Evolutionary conservation across 1,284 basidiomycete species (phyloP).

Genomic region (Malassezia japonica): DNA sequence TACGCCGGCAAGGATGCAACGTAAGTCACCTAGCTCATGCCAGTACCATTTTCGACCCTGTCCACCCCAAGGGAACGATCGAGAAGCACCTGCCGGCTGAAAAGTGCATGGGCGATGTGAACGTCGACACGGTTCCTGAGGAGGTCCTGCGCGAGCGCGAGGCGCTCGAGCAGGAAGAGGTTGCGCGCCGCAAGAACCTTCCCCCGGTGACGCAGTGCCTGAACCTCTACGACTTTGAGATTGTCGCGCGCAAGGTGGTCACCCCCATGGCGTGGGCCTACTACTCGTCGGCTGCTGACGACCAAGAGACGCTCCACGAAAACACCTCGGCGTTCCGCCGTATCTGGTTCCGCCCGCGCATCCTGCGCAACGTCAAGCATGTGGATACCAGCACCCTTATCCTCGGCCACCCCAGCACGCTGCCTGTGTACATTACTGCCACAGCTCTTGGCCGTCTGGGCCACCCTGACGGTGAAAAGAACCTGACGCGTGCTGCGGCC

Average conservation of each 20-base stretch:
- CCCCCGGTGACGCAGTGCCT: conserved; percentile 69
- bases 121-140: conserved; percentile 28
- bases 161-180: conserved; percentile 19
- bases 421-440: conserved; percentile 62
- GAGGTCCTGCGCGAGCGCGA: conserved; percentile 20
- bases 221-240: conserved; percentile 82
- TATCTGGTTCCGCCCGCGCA: conserved; percentile 84
- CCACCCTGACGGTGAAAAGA: conserved; percentile 84
- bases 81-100: conserved; percentile 41
- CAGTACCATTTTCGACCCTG: conserved; percentile 41
- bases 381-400: conserved; percentile 58
- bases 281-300: conserved; percentile 52
- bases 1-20: conserved; percentile 73
- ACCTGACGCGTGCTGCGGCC: conserved; percentile 68
- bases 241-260: conserved; percentile 34
- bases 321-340: conserved; percentile 81
- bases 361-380: conserved; percentile 69
- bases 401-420: conserved; percentile 17
- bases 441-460: conserved; percentile 82
- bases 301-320: conserved; percentile 59
- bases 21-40: conserved; percentile 37
- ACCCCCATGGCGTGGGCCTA: conserved; percentile 46
- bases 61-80: conserved; percentile 44
- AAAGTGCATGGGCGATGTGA: conserved; percentile 39
- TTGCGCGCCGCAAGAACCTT: conserved; percentile 14